Evolutionary conservation across 768 basidiomycete genomes (phyloP).

Genomic region (Boletus huronensis): DNA sequence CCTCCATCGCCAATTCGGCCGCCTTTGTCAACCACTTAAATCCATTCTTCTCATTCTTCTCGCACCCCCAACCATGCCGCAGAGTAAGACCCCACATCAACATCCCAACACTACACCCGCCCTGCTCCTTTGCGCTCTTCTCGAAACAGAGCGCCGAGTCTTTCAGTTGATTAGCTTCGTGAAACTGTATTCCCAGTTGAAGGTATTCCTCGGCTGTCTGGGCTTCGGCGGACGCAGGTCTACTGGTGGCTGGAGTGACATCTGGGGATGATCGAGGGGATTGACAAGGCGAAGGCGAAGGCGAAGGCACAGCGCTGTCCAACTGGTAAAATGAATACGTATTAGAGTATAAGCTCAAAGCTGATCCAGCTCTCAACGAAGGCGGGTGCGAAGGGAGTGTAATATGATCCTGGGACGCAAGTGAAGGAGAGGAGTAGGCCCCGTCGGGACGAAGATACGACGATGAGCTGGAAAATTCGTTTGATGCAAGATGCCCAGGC

Average conservation of each 20-base stretch:
- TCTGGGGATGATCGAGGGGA: constrained; percentile 14
- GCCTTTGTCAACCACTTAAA: constrained; percentile 84
- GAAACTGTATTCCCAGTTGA: constrained; percentile 72
- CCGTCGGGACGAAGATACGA: constrained; percentile 21
- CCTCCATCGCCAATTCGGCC: constrained; percentile 74
- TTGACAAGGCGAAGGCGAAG: too few relatives aligned
- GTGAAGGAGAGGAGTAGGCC: constrained; percentile 14
- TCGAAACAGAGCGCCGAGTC: constrained; percentile 77
- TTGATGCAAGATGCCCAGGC: background rate
- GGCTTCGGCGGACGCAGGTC: constrained; percentile 18
- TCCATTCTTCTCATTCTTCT: constrained; percentile 71
- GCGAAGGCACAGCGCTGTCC: constrained; percentile 44
- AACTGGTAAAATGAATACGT: constrained; percentile 65
- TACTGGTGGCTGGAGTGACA: constrained; percentile 15
- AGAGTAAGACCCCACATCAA: constrained; percentile 87
- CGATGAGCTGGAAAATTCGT: background rate
- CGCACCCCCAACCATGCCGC: constrained; percentile 85
- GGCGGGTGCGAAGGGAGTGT: constrained; percentile 35
- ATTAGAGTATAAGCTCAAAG: constrained; percentile 50
- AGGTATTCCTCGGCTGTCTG: constrained; percentile 63
- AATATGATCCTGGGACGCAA: constrained; percentile 4
- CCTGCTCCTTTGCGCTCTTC: constrained; percentile 64
- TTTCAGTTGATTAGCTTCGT: constrained; percentile 65
- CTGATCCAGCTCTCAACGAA: constrained; percentile 35
- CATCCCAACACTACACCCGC: constrained; percentile 88